Percentiles rank a stretch among this genome's conserved stretches.
Conservation (phyloP, 768 basidiomycete species). For the Phylloporus arenicola region DNA sequence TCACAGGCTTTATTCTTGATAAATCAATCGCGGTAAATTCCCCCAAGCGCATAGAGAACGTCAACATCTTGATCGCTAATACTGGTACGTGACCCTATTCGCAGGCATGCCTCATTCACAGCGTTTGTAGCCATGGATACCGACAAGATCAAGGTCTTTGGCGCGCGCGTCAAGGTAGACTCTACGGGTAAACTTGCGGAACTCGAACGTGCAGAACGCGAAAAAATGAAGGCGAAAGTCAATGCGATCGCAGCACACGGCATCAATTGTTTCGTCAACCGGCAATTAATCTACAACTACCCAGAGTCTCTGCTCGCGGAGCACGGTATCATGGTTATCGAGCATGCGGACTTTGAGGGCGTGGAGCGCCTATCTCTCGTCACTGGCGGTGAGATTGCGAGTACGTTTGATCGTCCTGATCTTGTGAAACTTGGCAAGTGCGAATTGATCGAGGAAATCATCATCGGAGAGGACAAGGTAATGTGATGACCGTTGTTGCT, state of each 20-base stretch:
- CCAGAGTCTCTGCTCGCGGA: slow-evolving; percentile 95
- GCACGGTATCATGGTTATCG: slow-evolving; percentile 91
- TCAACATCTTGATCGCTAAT: slow-evolving; percentile 94
- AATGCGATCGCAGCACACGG: slow-evolving; percentile 91
- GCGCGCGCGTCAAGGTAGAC: slow-evolving; percentile 93
- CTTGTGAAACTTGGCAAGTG: slow-evolving; percentile 89
- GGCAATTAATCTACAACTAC: slow-evolving; percentile 99
- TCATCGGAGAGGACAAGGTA: slow-evolving; percentile 99
- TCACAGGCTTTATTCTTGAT: slow-evolving; percentile 90
- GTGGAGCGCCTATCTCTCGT: slow-evolving; percentile 94
- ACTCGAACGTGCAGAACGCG: slow-evolving; percentile 93
- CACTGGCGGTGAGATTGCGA: slow-evolving; percentile 95
- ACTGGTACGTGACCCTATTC: slow-evolving; percentile 61
- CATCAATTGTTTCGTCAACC: slow-evolving; percentile 96
- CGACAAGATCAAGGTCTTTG: slow-evolving; percentile 99
- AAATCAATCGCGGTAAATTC: slow-evolving; percentile 93
- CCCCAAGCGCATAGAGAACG: slow-evolving; percentile 91
- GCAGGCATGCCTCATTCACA: not conserved
- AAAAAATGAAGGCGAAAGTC: slow-evolving; percentile 99
- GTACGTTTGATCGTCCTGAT: slow-evolving; percentile 90
- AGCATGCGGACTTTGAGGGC: slow-evolving; percentile 98
- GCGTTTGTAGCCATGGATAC: slow-evolving; percentile 87
- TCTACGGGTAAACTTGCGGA: slow-evolving; percentile 96
- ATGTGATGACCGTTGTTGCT: slow-evolving; percentile 4
- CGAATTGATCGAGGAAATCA: slow-evolving; percentile 96